A percentile compares a stretch with the other conserved stretches of the same genome.
Evolutionary conservation across 495 filamentous ascomycete species (phyloP).

Genomic region (Polyplosphaeria fusca): DNA sequence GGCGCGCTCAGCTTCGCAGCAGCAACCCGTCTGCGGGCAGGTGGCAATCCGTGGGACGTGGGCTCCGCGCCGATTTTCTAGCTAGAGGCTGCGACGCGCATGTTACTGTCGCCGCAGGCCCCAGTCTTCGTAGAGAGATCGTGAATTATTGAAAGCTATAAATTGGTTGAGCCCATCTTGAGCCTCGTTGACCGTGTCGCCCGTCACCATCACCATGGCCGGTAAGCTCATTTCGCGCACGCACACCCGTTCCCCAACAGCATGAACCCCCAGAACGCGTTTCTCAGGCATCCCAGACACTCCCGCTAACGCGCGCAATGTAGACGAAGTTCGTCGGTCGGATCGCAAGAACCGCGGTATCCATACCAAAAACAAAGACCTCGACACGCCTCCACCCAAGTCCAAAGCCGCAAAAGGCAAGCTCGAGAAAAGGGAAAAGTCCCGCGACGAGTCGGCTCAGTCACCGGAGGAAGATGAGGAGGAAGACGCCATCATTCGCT

Average conservation of each 20-base stretch:
- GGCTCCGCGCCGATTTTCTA: neutral
- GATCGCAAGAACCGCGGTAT: constrained; percentile 94
- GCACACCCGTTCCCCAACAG: neutral
- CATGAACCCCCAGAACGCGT: neutral
- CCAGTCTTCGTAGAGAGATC: constrained; percentile 15
- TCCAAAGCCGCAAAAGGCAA: constrained; percentile 48
- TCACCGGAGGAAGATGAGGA: constrained; percentile 32
- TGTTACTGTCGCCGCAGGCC: neutral
- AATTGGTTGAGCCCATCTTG: constrained; percentile 1
- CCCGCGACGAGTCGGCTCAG: constrained; percentile 44
- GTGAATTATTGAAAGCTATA: constrained; percentile 16
- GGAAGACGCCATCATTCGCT: constrained; percentile 74
- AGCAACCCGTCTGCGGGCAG: neutral
- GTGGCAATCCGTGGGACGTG: neutral
- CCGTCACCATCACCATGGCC: constrained; percentile 41
- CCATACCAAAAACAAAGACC: constrained; percentile 66
- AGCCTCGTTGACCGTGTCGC: constrained; percentile 14
- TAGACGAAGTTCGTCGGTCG: constrained; percentile 87
- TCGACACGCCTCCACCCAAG: constrained; percentile 47
- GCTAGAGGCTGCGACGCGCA: neutral
- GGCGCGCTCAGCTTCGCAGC: neutral
- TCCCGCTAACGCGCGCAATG: constrained; percentile 10
- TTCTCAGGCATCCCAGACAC: neutral
- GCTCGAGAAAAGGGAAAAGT: neutral
- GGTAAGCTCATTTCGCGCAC: constrained; percentile 39